phyloP scores from a whole-genome alignment of 129 eudicot species.

The Daucus carota region DNA sequence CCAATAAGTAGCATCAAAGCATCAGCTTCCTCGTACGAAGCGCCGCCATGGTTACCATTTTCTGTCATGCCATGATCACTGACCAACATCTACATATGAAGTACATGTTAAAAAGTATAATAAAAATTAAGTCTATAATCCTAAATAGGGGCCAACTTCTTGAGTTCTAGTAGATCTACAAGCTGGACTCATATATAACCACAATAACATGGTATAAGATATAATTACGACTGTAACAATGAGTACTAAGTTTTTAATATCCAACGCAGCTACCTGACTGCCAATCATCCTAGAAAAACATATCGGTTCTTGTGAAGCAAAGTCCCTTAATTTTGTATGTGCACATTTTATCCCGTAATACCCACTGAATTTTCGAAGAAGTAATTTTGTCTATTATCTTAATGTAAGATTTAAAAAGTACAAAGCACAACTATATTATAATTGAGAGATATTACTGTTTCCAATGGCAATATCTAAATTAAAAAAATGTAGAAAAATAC shows the following conservation, averaged over 20 bases:
- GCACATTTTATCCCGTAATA: background rate
- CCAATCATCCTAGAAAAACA: background rate
- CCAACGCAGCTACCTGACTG: background rate
- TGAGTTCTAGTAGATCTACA: background rate
- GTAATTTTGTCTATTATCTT: background rate
- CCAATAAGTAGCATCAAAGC: constrained; percentile 76
- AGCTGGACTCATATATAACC: background rate
- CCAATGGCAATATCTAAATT: background rate
- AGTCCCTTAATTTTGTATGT: background rate
- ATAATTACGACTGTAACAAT: background rate
- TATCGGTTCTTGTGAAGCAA: background rate
- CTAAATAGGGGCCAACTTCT: background rate
- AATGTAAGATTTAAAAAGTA: background rate
- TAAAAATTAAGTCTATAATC: constrained; percentile 3
- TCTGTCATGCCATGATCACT: constrained; percentile 98
- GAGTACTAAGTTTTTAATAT: background rate
- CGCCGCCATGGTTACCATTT: constrained; percentile 92
- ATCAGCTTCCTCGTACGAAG: constrained; percentile 89
- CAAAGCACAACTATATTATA: background rate
- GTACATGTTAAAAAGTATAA: background rate
- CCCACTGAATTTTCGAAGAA: background rate
- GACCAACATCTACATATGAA: constrained; percentile 52
- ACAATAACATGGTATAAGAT: background rate
- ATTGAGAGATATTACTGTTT: background rate
- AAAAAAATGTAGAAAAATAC: background rate